Percentiles rank a stretch among this genome's conserved stretches.
phyloP scores from a whole-genome alignment of 2,329 filamentous ascomycete species.

The Fusarium proliferatum region DNA sequence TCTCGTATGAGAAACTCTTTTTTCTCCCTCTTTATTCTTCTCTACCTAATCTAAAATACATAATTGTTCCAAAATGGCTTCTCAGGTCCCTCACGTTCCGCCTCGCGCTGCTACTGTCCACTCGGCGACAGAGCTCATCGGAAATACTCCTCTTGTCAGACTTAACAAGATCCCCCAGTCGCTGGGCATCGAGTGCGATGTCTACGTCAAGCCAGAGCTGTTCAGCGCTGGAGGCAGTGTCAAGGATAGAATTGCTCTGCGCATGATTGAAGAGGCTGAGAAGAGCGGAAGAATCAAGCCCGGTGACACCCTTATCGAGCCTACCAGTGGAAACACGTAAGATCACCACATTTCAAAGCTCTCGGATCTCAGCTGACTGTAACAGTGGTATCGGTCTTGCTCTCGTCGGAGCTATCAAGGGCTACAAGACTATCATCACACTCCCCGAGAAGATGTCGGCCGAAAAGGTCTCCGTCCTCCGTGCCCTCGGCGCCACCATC shows the following conservation, averaged over 20 bases:
- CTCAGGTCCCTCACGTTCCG: slow-evolving; percentile 47
- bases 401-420: slow-evolving; percentile 93
- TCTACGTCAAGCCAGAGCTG: slow-evolving; percentile 91
- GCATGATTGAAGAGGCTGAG: slow-evolving; percentile 98
- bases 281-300: slow-evolving; percentile 92
- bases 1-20: slow-evolving; percentile 27
- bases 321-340: slow-evolving; percentile 93
- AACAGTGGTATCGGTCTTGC: slow-evolving; percentile 86
- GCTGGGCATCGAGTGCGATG: slow-evolving; percentile 86
- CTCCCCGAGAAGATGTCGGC: slow-evolving; percentile 99
- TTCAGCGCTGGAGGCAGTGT: slow-evolving; percentile 96
- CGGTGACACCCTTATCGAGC: slow-evolving; percentile 96
- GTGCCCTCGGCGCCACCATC: slow-evolving; percentile 94
- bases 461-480: slow-evolving; percentile 95
- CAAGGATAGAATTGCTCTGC: slow-evolving; percentile 93
- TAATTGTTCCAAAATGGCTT: slow-evolving; percentile 36
- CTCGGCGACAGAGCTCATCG: slow-evolving; percentile 87
- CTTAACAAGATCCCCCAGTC: slow-evolving; percentile 94
- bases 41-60: not conserved
- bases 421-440: slow-evolving; percentile 98
- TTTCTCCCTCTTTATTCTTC: not conserved
- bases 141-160: slow-evolving; percentile 93
- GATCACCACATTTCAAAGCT: slow-evolving; percentile 27
- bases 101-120: slow-evolving; percentile 56
- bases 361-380: not conserved